Percentiles rank a stretch among this genome's conserved stretches.
Evolutionary conservation across 2,329 filamentous ascomycete species (phyloP).

Genomic region (Dactylellina parvicollis): DNA sequence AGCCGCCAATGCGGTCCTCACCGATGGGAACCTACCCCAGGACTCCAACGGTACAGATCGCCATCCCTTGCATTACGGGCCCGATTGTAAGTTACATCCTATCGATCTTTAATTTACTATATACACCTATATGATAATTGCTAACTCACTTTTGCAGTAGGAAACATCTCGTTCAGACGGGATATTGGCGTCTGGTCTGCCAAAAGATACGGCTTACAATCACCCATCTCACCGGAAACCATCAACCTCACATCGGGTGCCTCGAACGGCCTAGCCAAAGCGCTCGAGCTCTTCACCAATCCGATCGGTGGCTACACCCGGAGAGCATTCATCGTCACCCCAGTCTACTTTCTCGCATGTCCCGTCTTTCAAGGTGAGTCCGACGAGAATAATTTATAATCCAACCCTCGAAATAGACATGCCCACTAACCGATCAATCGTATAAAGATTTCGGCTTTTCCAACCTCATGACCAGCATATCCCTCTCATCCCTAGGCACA

Average conservation of each 20-base stretch:
- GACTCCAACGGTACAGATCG: conserved; percentile 45
- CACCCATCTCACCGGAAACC: conserved; percentile 50
- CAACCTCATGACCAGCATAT: conserved; percentile 45
- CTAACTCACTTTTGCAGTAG: conserved; percentile 32
- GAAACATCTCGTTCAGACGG: conserved; percentile 53
- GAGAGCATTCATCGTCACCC: conserved; percentile 56
- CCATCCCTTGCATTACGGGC: conserved; percentile 56
- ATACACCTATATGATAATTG: neutral
- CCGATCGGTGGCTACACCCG: conserved; percentile 56
- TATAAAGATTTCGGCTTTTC: conserved; percentile 42
- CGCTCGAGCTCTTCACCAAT: conserved; percentile 55
- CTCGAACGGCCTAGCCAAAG: conserved; percentile 54
- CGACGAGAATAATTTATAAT: too few relatives aligned
- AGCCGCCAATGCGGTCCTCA: conserved; percentile 41
- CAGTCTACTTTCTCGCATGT: conserved; percentile 57
- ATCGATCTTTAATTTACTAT: neutral
- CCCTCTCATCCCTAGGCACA: conserved; percentile 80
- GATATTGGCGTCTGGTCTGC: conserved; percentile 56
- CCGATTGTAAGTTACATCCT: conserved; percentile 47
- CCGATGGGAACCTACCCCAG: conserved; percentile 5
- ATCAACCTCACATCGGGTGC: conserved; percentile 57
- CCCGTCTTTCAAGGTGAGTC: conserved; percentile 57
- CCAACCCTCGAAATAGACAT: too few relatives aligned
- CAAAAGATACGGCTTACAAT: conserved; percentile 49
- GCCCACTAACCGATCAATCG: too few relatives aligned